A percentile compares a stretch with the other conserved stretches of the same genome.
Conservation (phyloP, 129 eudicot species). For the Flaveria robusta region DNA sequence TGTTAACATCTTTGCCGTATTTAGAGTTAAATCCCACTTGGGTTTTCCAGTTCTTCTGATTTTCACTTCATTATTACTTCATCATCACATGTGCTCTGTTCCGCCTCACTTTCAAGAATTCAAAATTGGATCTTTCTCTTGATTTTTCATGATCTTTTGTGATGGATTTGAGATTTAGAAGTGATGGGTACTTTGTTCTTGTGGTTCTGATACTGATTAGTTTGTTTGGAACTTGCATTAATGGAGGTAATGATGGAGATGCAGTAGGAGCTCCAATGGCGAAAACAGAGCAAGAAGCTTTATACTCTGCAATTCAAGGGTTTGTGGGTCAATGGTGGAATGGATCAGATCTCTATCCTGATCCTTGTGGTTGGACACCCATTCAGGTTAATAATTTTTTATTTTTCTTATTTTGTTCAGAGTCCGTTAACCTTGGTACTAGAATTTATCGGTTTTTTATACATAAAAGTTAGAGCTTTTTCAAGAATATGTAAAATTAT, state of each 20-base stretch:
- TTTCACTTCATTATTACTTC: constrained; percentile 27
- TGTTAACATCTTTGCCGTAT: constrained; percentile 17
- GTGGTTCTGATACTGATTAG: constrained; percentile 26
- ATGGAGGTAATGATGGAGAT: constrained; percentile 41
- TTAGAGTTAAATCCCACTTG: constrained; percentile 27
- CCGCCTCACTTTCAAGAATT: constrained; percentile 4
- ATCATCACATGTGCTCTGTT: constrained; percentile 35
- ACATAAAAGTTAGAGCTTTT: too few species aligned
- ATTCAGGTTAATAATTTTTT: constrained; percentile 52
- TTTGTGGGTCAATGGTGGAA: constrained; percentile 93
- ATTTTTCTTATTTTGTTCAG: neutral
- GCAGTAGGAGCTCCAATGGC: constrained; percentile 62
- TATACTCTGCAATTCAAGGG: constrained; percentile 71
- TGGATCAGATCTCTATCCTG: constrained; percentile 94
- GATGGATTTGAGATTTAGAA: constrained; percentile 33
- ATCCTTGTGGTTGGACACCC: constrained; percentile 99
- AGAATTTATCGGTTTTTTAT: too few species aligned
- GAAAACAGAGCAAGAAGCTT: constrained; percentile 68
- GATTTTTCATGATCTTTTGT: neutral
- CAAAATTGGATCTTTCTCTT: constrained; percentile 8
- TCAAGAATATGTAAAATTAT: neutral
- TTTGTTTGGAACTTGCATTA: constrained; percentile 29
- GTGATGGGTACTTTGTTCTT: constrained; percentile 19
- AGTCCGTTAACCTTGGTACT: too few species aligned
- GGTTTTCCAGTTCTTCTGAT: neutral